Conservation (phyloP, 768 basidiomycete species). For the Heimioporus sp. region DNA sequence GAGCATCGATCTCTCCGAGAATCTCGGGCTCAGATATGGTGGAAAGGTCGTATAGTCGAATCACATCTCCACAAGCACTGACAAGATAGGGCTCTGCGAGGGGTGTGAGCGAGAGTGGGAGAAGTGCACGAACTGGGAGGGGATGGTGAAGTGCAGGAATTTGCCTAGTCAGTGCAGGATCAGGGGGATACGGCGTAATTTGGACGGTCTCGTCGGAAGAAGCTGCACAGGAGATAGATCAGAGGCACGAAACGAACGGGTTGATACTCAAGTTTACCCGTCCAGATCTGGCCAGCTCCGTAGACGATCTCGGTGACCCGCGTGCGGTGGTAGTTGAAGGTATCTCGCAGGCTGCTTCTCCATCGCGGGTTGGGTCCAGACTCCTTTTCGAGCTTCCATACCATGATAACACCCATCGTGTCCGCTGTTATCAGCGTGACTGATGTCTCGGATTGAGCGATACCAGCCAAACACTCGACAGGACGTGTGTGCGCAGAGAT, state of each 20-base stretch:
- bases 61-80: constrained; percentile 80
- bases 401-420: constrained; percentile 86
- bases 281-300: constrained; percentile 81
- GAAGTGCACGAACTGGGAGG: constrained; percentile 65
- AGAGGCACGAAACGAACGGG: not conserved
- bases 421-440: constrained; percentile 78
- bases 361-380: constrained; percentile 42
- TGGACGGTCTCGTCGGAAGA: constrained; percentile 88
- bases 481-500: constrained; percentile 87
- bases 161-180: constrained; percentile 32
- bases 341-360: constrained; percentile 49
- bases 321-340: constrained; percentile 75
- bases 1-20: constrained; percentile 75
- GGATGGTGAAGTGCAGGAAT: constrained; percentile 58
- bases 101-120: constrained; percentile 62
- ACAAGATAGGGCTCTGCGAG: constrained; percentile 73
- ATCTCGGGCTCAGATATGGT: constrained; percentile 64
- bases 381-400: constrained; percentile 65
- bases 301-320: constrained; percentile 72
- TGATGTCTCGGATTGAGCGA: constrained; percentile 41
- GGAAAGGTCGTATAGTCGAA: constrained; percentile 80
- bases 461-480: constrained; percentile 73
- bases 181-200: constrained; percentile 46
- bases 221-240: constrained; percentile 43
- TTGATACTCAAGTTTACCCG: constrained; percentile 48